These are phyloP conservation scores for Syzygium oleosum DNA, from an alignment of 345 rosid genomes.

Conservation along the genomic window DNA sequence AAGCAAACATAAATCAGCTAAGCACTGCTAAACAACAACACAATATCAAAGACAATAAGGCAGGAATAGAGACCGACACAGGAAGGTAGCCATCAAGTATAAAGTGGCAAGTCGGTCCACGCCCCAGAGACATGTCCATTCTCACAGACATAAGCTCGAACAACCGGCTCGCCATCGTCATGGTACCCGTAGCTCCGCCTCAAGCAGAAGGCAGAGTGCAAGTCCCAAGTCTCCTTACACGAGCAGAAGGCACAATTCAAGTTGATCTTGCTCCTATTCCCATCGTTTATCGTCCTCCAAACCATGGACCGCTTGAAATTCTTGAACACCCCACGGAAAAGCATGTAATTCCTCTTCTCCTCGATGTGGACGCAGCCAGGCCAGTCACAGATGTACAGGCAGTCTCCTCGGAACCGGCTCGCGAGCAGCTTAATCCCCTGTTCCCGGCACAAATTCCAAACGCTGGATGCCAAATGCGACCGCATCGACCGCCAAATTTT, in stretches of 20 bases:
- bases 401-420: slow-evolving; percentile 83
- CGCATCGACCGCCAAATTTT: slow-evolving; percentile 36
- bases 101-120: slow-evolving; percentile 75
- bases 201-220: slow-evolving; percentile 89
- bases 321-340: slow-evolving; percentile 87
- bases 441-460: slow-evolving; percentile 74
- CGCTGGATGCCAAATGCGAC: slow-evolving; percentile 68
- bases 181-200: slow-evolving; percentile 67
- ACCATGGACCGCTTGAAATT: slow-evolving; percentile 72
- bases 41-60: neutral
- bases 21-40: neutral
- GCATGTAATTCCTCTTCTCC: slow-evolving; percentile 84
- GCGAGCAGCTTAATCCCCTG: slow-evolving; percentile 87
- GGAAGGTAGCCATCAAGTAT: slow-evolving; percentile 23
- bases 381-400: slow-evolving; percentile 83
- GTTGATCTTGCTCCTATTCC: slow-evolving; percentile 45
- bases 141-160: slow-evolving; percentile 94
- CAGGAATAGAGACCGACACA: neutral
- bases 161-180: slow-evolving; percentile 93
- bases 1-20: neutral
- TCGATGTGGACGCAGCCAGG: slow-evolving; percentile 82
- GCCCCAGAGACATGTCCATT: slow-evolving; percentile 97
- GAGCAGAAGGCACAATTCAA: slow-evolving; percentile 76
- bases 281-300: slow-evolving; percentile 84
- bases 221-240: slow-evolving; percentile 78